Base-by-base conservation (phyloP, 169 alveolate species). In the Eimeria acervulina region DNA sequence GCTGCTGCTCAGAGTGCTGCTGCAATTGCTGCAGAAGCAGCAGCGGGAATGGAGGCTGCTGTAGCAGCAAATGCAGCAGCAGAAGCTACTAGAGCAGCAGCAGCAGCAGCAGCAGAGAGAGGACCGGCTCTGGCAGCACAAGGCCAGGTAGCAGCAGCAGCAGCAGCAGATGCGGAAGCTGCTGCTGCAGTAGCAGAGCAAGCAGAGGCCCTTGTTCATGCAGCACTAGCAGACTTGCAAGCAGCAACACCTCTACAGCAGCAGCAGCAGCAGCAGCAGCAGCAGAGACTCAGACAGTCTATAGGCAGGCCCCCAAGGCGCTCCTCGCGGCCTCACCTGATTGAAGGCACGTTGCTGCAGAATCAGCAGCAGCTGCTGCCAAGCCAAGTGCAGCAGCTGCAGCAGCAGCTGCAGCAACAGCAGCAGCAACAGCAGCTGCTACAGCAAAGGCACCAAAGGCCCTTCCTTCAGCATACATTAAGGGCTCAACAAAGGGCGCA, bases 241-340 rank as follows among this genome's bases (percentile, higher is more conserved):
- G 33, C 83, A n/a, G 83, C n/a, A 36, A 26, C 83, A 28, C 83
- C 83, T 17, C 42, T 72, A 55, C 55, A 36, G 33, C 88, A 40
- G 63, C 89, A 36, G 89, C 89, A 78, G 89, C 89, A 78, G 89
- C 89, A 78, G 89, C 89, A 78, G 89, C 89, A 36, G 89, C 89
- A 78, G 89, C 89, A 78, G 89, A 8, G 15, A 19, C 63, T 36
- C 8, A 78, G 23, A 23, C 89, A 36, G 31, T 78, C 89, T 40
- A 40, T 78, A 36, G 89, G 89, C 40, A 36, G 89, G 13, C 89
- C 89, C 63, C 89, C 89, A 21, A 26, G 89, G 4, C 66, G 89
- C 2, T 78, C 89, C 26, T 78, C 89, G 7, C 59, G 89, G 26
- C 89, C 89, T 1, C 5, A 78, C 21, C 89, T 78, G 15, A 36